Evolutionary conservation across 768 basidiomycete genomes (phyloP).

Genomic region (Myochromella boudieri): DNA sequence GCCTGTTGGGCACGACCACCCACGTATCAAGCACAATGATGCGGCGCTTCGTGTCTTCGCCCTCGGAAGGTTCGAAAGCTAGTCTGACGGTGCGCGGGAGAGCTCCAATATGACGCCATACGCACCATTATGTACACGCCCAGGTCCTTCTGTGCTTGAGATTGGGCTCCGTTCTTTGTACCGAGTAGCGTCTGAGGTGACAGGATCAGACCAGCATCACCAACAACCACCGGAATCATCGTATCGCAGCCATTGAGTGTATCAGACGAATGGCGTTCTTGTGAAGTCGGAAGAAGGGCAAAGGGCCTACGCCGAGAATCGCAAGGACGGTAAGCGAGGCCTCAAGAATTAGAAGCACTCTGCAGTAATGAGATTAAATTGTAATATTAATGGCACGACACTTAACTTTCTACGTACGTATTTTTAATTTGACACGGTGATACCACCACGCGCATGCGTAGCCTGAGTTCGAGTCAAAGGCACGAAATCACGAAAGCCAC

Average conservation of each 20-base stretch:
- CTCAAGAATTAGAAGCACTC: too few relatives aligned
- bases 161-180: too few relatives aligned
- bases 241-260: too few relatives aligned
- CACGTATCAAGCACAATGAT: conserved; percentile 1
- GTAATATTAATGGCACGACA: conserved; percentile 9
- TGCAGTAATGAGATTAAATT: too few relatives aligned
- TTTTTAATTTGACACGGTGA: too few relatives aligned
- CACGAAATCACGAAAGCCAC: conserved; percentile 2
- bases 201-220: neutral
- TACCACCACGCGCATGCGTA: too few relatives aligned
- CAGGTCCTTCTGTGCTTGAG: too few relatives aligned
- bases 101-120: neutral
- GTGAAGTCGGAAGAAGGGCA: conserved; percentile 4
- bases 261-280: too few relatives aligned
- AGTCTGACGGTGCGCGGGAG: conserved; percentile 10
- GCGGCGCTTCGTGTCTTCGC: conserved; percentile 9
- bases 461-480: conserved; percentile 2
- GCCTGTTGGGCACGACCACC: neutral
- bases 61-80: conserved; percentile 14
- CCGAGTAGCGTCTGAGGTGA: neutral
- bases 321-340: conserved; percentile 1
- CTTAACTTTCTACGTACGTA: conserved; percentile 10
- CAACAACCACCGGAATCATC: conserved; percentile 1
- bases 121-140: too few relatives aligned
- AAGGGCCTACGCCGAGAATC: neutral